A percentile compares a stretch with the other conserved stretches of the same genome.
Conservation (phyloP, 208 protist species). For the Leishmania mexicana region DNA sequence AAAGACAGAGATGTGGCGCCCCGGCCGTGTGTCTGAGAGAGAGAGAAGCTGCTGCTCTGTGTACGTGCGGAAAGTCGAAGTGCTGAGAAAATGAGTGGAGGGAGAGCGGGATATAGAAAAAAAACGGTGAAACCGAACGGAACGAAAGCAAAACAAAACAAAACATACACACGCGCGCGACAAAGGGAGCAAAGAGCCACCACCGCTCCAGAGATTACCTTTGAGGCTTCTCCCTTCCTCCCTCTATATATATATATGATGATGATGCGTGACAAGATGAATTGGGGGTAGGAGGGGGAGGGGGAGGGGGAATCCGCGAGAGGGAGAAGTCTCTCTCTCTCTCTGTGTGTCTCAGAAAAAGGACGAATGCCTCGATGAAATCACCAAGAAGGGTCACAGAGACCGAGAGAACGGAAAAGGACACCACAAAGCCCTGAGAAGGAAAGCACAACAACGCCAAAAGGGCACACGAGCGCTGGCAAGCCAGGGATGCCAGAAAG, state of each 20-base stretch:
- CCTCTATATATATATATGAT: too few species aligned
- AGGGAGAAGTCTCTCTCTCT: background rate
- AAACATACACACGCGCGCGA: background rate
- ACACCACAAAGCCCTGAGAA: too few species aligned
- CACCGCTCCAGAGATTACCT: background rate
- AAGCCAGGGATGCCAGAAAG: background rate
- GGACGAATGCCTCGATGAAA: background rate
- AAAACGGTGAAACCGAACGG: background rate
- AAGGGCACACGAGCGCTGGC: background rate
- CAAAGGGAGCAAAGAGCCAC: background rate
- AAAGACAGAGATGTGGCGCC: conserved; percentile 3
- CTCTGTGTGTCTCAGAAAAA: background rate
- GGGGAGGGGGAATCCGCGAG: too few species aligned
- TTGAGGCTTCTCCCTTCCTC: background rate
- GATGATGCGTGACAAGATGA: too few species aligned
- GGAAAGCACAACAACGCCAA: background rate
- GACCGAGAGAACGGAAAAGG: background rate
- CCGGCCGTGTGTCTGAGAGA: background rate
- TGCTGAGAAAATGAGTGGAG: background rate
- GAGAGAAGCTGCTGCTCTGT: background rate
- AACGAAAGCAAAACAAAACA: too few species aligned
- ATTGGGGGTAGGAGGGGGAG: too few species aligned
- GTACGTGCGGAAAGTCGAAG: background rate
- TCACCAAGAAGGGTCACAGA: background rate
- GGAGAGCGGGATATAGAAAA: conserved; percentile 4